Base-by-base conservation (phyloP, 306 rosid species). In the Clitoria ternatea region DNA sequence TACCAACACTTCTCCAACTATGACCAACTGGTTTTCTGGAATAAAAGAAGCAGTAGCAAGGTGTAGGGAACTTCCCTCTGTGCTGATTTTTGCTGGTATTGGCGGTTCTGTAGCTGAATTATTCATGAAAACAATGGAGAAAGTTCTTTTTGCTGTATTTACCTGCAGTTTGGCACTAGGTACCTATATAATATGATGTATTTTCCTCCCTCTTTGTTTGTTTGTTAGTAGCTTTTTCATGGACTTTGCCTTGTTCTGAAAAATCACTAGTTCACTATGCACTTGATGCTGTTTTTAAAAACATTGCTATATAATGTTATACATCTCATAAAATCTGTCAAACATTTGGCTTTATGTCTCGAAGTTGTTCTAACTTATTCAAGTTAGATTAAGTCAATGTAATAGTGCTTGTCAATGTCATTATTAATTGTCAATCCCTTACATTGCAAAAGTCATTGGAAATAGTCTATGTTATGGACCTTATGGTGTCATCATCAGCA, bases 101-200 rank as follows among this genome's bases (percentile, higher is more conserved):
- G 62, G 42, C 0, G 43, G 61, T 73, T 61, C 29, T 66, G 59
- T 23, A 10, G 3, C 43, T 68, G 48, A 11, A 5, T 26, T 48
- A 5, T 69, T 74, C 72, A 39, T 48, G 72, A 56, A 27, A 26
- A 11, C 19, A 26, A 1, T 64, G 43, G 78, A 78, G 15, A 66
- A 40, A 42, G 9, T 78, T 52, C 30, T 74, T 43, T 20, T 78
- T 26, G 81, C 60, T 57, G 64, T 43, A 33, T 74, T 82, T 4
- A 59, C 78, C 2, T 65, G 49, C 56, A 35, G 57, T 74, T 12
- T 82, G 29, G 81, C 81, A 11, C 64, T 82, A 0, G 86, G 86
- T 82, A 68, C n/a, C n/a, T n/a, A n/a, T n/a, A n/a, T n/a, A 14
- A 43, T 70, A 71, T 61, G n/a, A 24, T 13, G 15, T 39, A 65